These are phyloP conservation scores for Cryptococcus sp. DNA, from an alignment of 1,284 basidiomycete genomes.

Conservation along the genomic window DNA sequence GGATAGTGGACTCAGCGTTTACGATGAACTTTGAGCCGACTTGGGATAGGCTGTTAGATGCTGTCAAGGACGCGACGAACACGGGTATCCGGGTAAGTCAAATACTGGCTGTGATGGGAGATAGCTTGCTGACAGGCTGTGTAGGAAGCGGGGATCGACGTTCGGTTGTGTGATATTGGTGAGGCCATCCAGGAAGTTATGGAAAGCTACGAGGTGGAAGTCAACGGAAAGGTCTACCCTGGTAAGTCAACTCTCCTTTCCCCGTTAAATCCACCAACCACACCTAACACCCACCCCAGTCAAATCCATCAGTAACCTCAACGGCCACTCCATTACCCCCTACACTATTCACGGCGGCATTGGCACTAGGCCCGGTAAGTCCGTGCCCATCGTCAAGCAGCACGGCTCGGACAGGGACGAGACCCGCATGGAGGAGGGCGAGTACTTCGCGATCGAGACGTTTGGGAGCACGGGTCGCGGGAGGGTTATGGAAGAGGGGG, in stretches of 20 bases:
- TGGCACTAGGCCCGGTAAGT: constrained; percentile 56
- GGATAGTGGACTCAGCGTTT: constrained; percentile 94
- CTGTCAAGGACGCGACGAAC: constrained; percentile 90
- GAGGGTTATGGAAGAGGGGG: constrained; percentile 86
- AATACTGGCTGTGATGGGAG: background rate
- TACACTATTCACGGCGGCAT: constrained; percentile 69
- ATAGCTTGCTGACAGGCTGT: background rate
- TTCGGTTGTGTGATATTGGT: constrained; percentile 87
- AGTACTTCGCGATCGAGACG: constrained; percentile 98
- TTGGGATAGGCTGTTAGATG: constrained; percentile 84
- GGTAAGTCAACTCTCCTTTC: constrained; percentile 55
- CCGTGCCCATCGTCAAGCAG: constrained; percentile 84
- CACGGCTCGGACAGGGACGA: constrained; percentile 59
- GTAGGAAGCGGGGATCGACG: constrained; percentile 95
- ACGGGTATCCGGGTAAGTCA: constrained; percentile 71
- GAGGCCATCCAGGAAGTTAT: constrained; percentile 96
- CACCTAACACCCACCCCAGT: constrained; percentile 55
- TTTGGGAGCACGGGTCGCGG: constrained; percentile 97
- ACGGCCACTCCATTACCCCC: constrained; percentile 83
- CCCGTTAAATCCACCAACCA: background rate
- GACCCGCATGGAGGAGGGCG: constrained; percentile 98
- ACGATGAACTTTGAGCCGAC: constrained; percentile 85
- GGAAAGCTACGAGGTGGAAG: constrained; percentile 97
- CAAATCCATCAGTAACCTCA: constrained; percentile 84
- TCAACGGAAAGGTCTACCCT: constrained; percentile 76